Base-by-base conservation (phyloP, 495 filamentous ascomycete genomes). In the Talaromyces borbonicus region DNA sequence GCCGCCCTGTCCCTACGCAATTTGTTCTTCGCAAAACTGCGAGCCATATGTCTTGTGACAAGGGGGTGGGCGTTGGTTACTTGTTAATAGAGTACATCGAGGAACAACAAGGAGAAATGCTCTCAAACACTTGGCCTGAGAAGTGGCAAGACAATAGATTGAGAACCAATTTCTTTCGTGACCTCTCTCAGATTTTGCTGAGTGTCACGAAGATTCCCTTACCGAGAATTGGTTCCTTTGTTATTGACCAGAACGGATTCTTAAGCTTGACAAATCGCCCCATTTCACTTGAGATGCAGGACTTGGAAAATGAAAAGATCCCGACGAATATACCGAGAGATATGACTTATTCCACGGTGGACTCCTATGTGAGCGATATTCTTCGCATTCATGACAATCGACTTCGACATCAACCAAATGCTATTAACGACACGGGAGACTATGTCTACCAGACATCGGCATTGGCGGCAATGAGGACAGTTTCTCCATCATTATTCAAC, bases 31-130 rank as follows among this genome's bases (percentile, higher is more conserved):
- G 57, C 43, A 22, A 12, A 30, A 32, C 8, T 24, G 3, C 6
- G n/a, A 39, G 5, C 35, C 3, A 12, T 12, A 4, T 32, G 9
- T 4, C 4, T n/a, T n/a, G n/a, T n/a, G n/a, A n/a, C 15, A 11
- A 18, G 3, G 16, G 5, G 14, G 2, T 8, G 3, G 29, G 37
- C 15, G 33, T 47, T 24, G 50, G 49, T 30, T 67, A 69, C 50
- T 41, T 67, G 29, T 29, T 69, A 18, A 52, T 67, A 16, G 62
- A 69, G 39, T 60, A 59, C 45, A 58, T 65, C 43, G 48, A 59
- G 8, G 43, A 8, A 43, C 42, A 39, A 14, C 23, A 43, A 38
- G 60, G 63, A 25, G 46, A 42, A 33, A 60, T 66, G 59, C 61
- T 69, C 41, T 67, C 62, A 0, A 35, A 46, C 24, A 59, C 53